Conservation (phyloP, 164 flowering plant species). For the Echeveria elegans region DNA sequence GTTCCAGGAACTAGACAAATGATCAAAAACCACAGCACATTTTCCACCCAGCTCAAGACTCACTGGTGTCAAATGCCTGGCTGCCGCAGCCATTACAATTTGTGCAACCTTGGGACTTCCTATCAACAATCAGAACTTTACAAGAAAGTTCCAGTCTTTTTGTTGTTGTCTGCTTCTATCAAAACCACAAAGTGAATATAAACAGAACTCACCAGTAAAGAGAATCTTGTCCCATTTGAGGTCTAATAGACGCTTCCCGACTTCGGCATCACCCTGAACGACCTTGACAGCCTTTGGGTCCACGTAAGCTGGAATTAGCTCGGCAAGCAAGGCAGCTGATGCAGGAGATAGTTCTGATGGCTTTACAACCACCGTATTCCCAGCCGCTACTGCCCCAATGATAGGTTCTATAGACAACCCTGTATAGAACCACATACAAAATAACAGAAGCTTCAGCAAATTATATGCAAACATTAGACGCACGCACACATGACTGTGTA, state of each 20-base stretch:
- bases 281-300: slow-evolving; percentile 28
- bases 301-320: slow-evolving; percentile 17
- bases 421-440: slow-evolving; percentile 7
- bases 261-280: slow-evolving; percentile 21
- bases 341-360: slow-evolving; percentile 38
- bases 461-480: background rate
- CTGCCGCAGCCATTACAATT: slow-evolving; percentile 30
- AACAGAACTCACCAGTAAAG: slow-evolving; percentile 24
- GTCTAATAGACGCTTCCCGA: slow-evolving; percentile 20
- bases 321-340: slow-evolving; percentile 25
- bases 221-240: slow-evolving; percentile 39
- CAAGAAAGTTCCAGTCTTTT: background rate
- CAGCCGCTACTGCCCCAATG: slow-evolving; percentile 44
- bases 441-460: background rate
- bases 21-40: slow-evolving; percentile 29
- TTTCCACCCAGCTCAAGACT: slow-evolving; percentile 36
- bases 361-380: slow-evolving; percentile 33
- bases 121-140: slow-evolving; percentile 1
- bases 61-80: slow-evolving; percentile 30
- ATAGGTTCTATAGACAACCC: slow-evolving; percentile 34
- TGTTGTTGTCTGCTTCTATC: too few relatives aligned
- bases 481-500: background rate
- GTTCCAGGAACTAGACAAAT: slow-evolving; percentile 24
- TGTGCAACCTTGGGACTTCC: slow-evolving; percentile 29
- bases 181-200: background rate